Evolutionary conservation across 495 filamentous ascomycete genomes (phyloP).

Genomic region (Aspergillus nanangensis): DNA sequence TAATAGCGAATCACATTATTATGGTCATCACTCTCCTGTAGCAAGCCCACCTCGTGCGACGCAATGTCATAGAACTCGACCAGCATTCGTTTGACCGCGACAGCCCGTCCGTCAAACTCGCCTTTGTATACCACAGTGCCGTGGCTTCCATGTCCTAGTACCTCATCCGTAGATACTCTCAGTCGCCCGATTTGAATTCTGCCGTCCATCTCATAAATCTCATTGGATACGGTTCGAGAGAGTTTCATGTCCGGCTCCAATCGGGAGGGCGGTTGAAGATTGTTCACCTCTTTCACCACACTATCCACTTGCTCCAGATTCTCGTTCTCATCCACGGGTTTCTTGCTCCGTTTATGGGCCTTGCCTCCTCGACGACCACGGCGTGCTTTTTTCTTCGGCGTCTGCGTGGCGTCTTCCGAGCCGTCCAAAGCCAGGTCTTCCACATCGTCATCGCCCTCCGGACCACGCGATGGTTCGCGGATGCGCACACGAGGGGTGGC

Average conservation of each 20-base stretch:
- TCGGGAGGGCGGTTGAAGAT: conserved; percentile 35
- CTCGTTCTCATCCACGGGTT: conserved; percentile 39
- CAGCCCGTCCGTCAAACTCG: conserved; percentile 83
- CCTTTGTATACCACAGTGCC: conserved; percentile 83
- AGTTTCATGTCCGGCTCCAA: conserved; percentile 54
- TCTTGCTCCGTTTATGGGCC: conserved; percentile 62
- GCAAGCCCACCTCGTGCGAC: conserved; percentile 81
- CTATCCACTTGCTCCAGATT: conserved; percentile 39
- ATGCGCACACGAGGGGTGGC: conserved; percentile 35
- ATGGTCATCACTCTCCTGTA: conserved; percentile 93
- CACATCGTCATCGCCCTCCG: conserved; percentile 35
- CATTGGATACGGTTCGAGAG: conserved; percentile 33
- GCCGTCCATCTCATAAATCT: conserved; percentile 37
- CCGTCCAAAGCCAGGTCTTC: conserved; percentile 32
- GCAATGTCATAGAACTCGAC: conserved; percentile 94
- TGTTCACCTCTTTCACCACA: conserved; percentile 36
- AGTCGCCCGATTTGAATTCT: conserved; percentile 69
- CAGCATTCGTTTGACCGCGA: conserved; percentile 96
- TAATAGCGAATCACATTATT: conserved; percentile 95
- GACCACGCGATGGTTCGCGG: conserved; percentile 37
- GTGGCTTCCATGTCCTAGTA: conserved; percentile 77
- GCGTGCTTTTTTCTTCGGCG: conserved; percentile 75
- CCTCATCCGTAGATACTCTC: conserved; percentile 65
- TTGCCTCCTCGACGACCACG: conserved; percentile 80
- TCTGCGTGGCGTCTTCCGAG: conserved; percentile 21